Evolutionary conservation across 306 rosid species (phyloP), one percentile per base, ranked within the genome.

Genomic region (Acacia melanoxylon): DNA sequence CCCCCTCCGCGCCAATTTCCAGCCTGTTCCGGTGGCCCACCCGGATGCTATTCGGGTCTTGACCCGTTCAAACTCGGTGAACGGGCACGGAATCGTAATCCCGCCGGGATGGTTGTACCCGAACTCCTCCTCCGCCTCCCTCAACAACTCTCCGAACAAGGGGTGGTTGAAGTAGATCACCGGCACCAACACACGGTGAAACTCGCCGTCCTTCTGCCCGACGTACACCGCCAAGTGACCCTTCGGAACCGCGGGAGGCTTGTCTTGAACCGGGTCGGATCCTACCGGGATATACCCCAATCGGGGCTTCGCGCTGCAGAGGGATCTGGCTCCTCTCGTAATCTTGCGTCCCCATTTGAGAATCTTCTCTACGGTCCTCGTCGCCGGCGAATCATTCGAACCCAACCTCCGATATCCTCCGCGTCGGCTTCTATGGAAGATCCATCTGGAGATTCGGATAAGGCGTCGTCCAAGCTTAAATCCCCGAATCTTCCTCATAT

Each of bases 141-240:
- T 89, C 42, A 95, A 77, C 67, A 95, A 89, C 46, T 88, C 89
- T 13, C 94, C 85, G 29, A 95, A 95, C 74, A 95, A 80, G 1
- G 98, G 99, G 65, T 95, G 99, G 84, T 93, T 95, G 45, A 90
- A 93, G 86, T 93, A 95, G 10, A 95, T 85, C 81, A 93, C 97
- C 4, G 99, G 99, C 68, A 95, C 94, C 84, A 93, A n/a, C 4
- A 92, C 97, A 0, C 99, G 86, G 56, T 75, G 91, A 69, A 86
- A 91, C 75, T 89, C 97, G 13, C 92, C 94, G 85, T 90, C 96
- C 22, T 89, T 85, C 80, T 92, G 91, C 2, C 94, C 98, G 48
- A 95, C 97, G 82, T 95, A 95, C 0, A 95, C 97, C 4, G 98
- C 99, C 85, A 91, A 75, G 72, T 93, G 90, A 1, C 99, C 99